Evolutionary conservation across 2,329 filamentous ascomycete species (phyloP), one percentile per base, ranked within the genome.

Genomic region (Knufia petricola): DNA sequence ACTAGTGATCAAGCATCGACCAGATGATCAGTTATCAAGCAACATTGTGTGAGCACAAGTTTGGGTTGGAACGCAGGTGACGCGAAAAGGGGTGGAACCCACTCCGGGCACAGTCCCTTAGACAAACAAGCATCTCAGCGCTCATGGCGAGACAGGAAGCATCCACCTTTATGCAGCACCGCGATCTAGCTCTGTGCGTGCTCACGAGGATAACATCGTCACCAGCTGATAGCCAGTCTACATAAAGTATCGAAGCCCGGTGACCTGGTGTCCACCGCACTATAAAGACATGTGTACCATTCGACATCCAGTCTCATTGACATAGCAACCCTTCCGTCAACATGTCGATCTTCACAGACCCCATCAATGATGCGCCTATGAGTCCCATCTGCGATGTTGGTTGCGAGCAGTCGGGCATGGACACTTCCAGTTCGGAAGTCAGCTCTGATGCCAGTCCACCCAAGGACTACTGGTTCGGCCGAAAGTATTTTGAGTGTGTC

Each of bases 391-490:
- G 17, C n/a, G 34, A 37, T 37, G 17, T 37, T 20, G 13, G 34
- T n/a, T 37, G 13, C 34, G 34, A 37, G 34, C 34, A 37, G 13
- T 37, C 34, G 13, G 34, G 15, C 34, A 20, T 37, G 34, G 34
- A 37, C 34, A 37, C 13, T 20, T 15, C 34, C 13, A 37, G 13
- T 20, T 37, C 34, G 17, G 34, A 37, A 7, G 13, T 15, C 34
- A 37, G 34, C 34, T 20, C 17, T n/a, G 34, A 37, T 20, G 34
- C 13, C 13, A 20, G 4, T 20, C 34, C 34, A 37, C 34, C 34
- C 13, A 37, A 37, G 38, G 38, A 41, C 21, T 41, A 41, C 21
- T 41, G 38, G 38, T 41, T 41, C 19, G 38, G 38, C 19, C 15
- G 21, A 13, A 20, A 24, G 12, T 41, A 41, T 20, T 41, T 41